phyloP scores from a whole-genome alignment of 1,284 basidiomycete species.

The Phylloboletellus chloephorus region DNA sequence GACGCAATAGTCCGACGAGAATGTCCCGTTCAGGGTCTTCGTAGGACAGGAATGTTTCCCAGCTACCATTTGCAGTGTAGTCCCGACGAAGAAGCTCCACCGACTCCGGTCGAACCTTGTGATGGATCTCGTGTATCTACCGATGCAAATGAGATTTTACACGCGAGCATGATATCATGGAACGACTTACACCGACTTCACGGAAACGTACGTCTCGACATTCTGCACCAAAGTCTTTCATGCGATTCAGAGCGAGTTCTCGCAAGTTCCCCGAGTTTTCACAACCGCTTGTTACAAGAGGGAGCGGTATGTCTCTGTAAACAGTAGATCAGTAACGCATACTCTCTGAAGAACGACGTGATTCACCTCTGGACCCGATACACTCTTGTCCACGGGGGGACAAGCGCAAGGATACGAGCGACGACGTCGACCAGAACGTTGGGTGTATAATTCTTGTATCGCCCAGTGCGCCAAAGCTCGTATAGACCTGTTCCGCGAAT shows the following conservation, averaged over 20 bases:
- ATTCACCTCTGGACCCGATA: slow-evolving; percentile 90
- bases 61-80: slow-evolving; percentile 95
- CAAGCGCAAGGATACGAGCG: slow-evolving; percentile 91
- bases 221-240: slow-evolving; percentile 98
- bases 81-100: slow-evolving; percentile 96
- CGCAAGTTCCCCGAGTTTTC: slow-evolving; percentile 97
- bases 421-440: slow-evolving; percentile 98
- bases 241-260: slow-evolving; percentile 91
- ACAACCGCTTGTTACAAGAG: slow-evolving; percentile 92
- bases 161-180: not conserved
- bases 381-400: slow-evolving; percentile 98
- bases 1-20: slow-evolving; percentile 86
- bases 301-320: slow-evolving; percentile 88
- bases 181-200: slow-evolving; percentile 84
- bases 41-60: slow-evolving; percentile 99
- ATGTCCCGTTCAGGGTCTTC: slow-evolving; percentile 98
- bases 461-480: slow-evolving; percentile 93
- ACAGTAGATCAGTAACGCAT: slow-evolving; percentile 8
- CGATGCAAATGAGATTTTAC: slow-evolving; percentile 5
- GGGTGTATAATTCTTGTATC: slow-evolving; percentile 99
- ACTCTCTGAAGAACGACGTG: slow-evolving; percentile 1
- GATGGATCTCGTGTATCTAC: slow-evolving; percentile 96
- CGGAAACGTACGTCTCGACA: slow-evolving; percentile 97
- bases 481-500: slow-evolving; percentile 97
- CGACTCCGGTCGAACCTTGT: slow-evolving; percentile 93